Evolutionary conservation across 108 stramenopile genomes (phyloP).

Genomic region (Cyclotella sp.): DNA sequence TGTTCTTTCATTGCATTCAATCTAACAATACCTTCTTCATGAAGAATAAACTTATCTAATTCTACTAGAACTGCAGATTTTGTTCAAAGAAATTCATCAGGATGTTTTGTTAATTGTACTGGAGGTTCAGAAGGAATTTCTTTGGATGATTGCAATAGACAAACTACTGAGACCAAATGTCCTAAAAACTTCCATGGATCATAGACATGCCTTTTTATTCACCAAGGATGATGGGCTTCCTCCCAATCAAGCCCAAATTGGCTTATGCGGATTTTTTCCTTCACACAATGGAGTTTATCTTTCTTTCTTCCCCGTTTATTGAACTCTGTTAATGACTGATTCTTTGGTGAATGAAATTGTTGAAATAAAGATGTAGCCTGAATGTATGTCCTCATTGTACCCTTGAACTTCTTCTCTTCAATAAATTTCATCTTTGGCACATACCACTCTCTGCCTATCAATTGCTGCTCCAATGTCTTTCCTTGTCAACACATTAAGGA

Average conservation of each 20-base stretch:
- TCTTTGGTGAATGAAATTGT: background rate
- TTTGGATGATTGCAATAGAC: background rate
- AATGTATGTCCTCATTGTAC: no score
- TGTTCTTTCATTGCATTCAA: no score
- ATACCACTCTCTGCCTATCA: no score
- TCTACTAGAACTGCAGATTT: background rate
- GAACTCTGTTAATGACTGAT: background rate
- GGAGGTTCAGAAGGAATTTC: background rate
- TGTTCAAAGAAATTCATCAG: background rate
- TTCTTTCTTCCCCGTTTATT: background rate
- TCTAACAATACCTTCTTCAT: no score
- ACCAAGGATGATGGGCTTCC: background rate
- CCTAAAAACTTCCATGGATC: background rate
- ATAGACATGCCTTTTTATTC: background rate
- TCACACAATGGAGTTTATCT: conserved; percentile 12
- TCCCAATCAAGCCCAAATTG: background rate
- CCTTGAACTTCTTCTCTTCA: no score
- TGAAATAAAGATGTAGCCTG: background rate
- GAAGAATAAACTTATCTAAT: background rate
- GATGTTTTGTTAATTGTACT: background rate
- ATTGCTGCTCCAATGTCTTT: background rate
- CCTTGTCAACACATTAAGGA: background rate
- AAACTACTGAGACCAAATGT: background rate
- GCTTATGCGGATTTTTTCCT: background rate
- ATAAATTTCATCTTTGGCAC: no score